phyloP scores from a whole-genome alignment of 1,284 basidiomycete species.

The Neonothopanus nambi region DNA sequence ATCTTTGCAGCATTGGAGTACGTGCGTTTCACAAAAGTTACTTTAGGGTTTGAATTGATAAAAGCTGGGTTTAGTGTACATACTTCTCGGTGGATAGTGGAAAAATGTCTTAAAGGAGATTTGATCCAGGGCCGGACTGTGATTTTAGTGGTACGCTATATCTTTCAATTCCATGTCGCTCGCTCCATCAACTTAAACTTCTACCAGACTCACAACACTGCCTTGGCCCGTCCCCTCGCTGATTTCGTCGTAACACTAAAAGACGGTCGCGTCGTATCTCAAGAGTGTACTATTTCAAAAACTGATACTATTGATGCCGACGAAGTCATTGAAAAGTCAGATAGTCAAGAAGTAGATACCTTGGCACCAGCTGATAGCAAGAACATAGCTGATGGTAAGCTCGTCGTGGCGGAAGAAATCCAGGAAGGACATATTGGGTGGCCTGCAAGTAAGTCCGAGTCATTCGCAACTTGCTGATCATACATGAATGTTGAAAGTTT shows the following conservation, averaged over 20 bases:
- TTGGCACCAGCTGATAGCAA: slow-evolving; percentile 29
- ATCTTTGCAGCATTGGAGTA: slow-evolving; percentile 57
- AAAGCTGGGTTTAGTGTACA: slow-evolving; percentile 39
- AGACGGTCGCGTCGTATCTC: slow-evolving; percentile 43
- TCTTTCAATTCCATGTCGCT: neutral
- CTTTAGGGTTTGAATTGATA: slow-evolving; percentile 28
- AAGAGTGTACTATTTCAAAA: slow-evolving; percentile 38
- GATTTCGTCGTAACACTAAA: slow-evolving; percentile 57
- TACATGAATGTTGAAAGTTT: neutral
- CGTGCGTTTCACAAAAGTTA: slow-evolving; percentile 15
- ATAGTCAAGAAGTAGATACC: slow-evolving; percentile 40
- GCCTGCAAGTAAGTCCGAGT: slow-evolving; percentile 34
- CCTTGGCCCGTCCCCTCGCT: slow-evolving; percentile 56
- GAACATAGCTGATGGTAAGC: slow-evolving; percentile 37
- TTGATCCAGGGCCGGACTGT: slow-evolving; percentile 70
- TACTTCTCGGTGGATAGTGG: slow-evolving; percentile 76
- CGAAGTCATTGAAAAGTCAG: slow-evolving; percentile 35
- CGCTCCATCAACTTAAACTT: neutral
- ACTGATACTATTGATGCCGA: slow-evolving; percentile 34
- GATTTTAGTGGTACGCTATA: slow-evolving; percentile 59
- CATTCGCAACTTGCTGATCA: slow-evolving; percentile 16
- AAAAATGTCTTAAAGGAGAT: slow-evolving; percentile 74
- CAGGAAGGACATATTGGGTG: slow-evolving; percentile 56
- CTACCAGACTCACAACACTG: slow-evolving; percentile 61
- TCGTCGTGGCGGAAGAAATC: slow-evolving; percentile 62